phyloP scores from a whole-genome alignment of 164 flowering plant genomes.

The Nelumbo lutea region DNA sequence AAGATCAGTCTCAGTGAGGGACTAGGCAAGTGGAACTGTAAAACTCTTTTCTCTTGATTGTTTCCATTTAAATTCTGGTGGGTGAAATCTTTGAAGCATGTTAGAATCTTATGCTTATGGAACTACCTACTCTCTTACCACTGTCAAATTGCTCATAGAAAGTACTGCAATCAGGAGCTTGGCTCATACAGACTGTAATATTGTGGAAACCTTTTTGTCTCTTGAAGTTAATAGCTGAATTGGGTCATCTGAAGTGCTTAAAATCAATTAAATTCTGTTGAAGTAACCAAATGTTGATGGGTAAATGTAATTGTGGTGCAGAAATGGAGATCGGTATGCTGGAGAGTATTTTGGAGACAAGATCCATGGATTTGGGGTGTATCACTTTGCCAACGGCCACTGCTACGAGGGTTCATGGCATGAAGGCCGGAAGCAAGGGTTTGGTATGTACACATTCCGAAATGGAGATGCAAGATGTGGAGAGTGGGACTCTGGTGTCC shows the following conservation, averaged over 20 bases:
- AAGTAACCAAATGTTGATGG: constrained; percentile 2
- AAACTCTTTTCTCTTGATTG: background rate
- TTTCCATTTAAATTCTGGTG: background rate
- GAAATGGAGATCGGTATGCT: constrained; percentile 91
- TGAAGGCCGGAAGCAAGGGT: constrained; percentile 94
- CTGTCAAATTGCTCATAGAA: no score
- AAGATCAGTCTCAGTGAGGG: background rate
- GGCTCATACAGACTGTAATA: no score
- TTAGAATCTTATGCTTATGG: no score
- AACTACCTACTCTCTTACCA: no score
- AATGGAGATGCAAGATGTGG: constrained; percentile 73
- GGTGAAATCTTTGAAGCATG: background rate
- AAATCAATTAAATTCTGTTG: background rate
- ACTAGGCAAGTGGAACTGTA: background rate
- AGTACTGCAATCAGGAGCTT: no score
- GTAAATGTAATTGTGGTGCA: constrained; percentile 16
- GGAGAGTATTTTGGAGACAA: constrained; percentile 98
- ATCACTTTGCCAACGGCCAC: constrained; percentile 92
- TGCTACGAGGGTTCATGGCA: constrained; percentile 98
- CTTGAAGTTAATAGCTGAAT: no score
- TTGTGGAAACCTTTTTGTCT: no score
- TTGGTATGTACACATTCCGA: constrained; percentile 84
- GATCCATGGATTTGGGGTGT: constrained; percentile 93
- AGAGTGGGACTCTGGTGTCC: constrained; percentile 76
- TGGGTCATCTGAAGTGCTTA: no score